A percentile compares a stretch with the other conserved stretches of the same genome.
Evolutionary conservation across 345 rosid species (phyloP).

Genomic region (Ceriops tagal): DNA sequence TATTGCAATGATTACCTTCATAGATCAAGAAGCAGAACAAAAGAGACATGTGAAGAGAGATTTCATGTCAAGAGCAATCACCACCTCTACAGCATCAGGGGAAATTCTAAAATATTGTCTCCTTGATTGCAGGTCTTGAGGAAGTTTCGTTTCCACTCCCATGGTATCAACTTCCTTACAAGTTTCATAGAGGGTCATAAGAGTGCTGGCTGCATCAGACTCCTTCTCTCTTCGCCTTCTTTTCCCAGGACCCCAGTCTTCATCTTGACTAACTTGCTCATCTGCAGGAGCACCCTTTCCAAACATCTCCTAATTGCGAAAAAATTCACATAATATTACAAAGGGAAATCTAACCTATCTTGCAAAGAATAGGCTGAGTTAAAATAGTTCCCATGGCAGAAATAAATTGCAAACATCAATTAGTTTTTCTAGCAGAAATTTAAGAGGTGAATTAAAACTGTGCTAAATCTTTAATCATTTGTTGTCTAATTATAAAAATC

Average conservation of each 20-base stretch:
- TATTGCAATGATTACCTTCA: background rate
- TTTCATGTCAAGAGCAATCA: constrained; percentile 15
- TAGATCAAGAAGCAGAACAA: background rate
- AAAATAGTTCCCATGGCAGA: no score
- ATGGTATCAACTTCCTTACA: constrained; percentile 27
- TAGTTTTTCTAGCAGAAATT: no score
- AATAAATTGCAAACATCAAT: no score
- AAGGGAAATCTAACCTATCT: background rate
- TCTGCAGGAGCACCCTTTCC: constrained; percentile 74
- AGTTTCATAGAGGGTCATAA: constrained; percentile 59
- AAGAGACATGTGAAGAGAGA: constrained; percentile 1
- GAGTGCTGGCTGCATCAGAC: constrained; percentile 69
- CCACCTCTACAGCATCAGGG: constrained; percentile 74
- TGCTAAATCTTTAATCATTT: no score
- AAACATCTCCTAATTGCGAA: constrained; percentile 78
- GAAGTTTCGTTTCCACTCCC: constrained; percentile 34
- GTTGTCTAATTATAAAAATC: no score
- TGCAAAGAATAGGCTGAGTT: no score
- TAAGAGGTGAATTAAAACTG: no score
- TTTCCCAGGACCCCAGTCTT: constrained; percentile 96
- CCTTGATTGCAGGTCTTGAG: constrained; percentile 44
- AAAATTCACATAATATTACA: constrained; percentile 11
- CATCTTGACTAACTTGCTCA: constrained; percentile 91
- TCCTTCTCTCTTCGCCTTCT: constrained; percentile 74
- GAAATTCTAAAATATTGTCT: constrained; percentile 69